phyloP scores from a whole-genome alignment of 371 early-diverging fungal species.

The Mucor saturninus region DNA sequence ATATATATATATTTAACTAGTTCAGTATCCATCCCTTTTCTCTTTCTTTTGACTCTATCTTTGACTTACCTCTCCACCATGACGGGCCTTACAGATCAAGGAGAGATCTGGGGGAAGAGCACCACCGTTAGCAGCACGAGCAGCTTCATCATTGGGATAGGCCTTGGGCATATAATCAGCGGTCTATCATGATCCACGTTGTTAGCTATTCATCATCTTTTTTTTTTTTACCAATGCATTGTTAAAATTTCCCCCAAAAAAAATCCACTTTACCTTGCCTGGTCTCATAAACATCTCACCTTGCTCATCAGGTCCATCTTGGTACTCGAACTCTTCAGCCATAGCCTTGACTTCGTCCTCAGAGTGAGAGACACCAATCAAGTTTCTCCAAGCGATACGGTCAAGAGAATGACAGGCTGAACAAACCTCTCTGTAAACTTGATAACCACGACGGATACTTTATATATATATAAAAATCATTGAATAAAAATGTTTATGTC shows the following conservation, averaged over 20 bases:
- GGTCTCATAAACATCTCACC: constrained; percentile 96
- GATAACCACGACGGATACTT: constrained; percentile 97
- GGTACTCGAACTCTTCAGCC: constrained; percentile 92
- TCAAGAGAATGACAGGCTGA: constrained; percentile 97
- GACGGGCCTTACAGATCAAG: constrained; percentile 94
- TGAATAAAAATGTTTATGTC: neutral
- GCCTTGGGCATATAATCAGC: constrained; percentile 93
- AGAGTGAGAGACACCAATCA: constrained; percentile 91
- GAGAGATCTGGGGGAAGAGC: constrained; percentile 97
- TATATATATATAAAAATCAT: neutral
- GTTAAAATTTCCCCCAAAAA: neutral
- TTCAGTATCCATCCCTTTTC: neutral
- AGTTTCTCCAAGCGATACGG: constrained; percentile 92
- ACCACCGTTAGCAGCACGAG: constrained; percentile 96
- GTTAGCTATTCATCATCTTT: neutral
- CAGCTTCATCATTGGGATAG: constrained; percentile 97
- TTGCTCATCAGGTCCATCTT: constrained; percentile 93
- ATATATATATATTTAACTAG: neutral
- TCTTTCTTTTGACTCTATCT: too few relatives aligned
- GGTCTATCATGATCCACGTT: constrained; percentile 44
- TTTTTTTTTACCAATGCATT: neutral
- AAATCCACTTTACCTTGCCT: constrained; percentile 73
- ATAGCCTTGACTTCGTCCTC: constrained; percentile 92
- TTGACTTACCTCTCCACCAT: constrained; percentile 81
- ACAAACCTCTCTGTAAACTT: constrained; percentile 98